These are phyloP conservation scores for Paecilomyces formosus DNA, from an alignment of 2,329 filamentous ascomycete genomes.

Conservation along the genomic window DNA sequence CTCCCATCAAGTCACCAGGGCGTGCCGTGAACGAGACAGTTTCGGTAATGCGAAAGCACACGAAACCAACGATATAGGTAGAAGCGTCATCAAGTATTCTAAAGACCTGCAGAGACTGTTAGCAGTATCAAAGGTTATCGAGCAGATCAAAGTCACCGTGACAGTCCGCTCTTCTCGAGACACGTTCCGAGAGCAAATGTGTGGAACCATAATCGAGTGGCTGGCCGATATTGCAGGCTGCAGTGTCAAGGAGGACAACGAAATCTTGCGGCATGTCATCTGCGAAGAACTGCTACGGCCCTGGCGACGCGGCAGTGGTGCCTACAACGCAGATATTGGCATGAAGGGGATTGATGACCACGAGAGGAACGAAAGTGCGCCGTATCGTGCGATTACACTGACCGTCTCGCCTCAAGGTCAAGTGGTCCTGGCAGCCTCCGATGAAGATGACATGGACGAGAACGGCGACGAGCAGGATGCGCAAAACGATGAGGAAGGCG, in stretches of 20 bases:
- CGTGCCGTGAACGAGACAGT: conserved; percentile 64
- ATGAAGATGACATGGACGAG: conserved; percentile 36
- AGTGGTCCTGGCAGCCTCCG: conserved; percentile 36
- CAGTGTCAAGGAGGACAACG: conserved; percentile 69
- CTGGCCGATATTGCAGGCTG: conserved; percentile 86
- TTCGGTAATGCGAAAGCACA: conserved; percentile 70
- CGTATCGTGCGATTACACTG: conserved; percentile 32
- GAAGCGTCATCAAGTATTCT: conserved; percentile 74
- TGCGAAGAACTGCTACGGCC: conserved; percentile 86
- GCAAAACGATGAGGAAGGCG: conserved; percentile 16
- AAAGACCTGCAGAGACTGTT: conserved; percentile 66
- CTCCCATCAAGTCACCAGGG: conserved; percentile 78
- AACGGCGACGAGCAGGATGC: conserved; percentile 20
- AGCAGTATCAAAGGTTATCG: conserved; percentile 73
- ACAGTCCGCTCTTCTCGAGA: conserved; percentile 90
- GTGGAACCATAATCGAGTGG: conserved; percentile 95
- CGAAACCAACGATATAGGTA: conserved; percentile 81
- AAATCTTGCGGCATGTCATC: conserved; percentile 70
- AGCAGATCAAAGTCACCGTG: conserved; percentile 92
- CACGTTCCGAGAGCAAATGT: conserved; percentile 97
- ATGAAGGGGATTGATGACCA: conserved; percentile 77
- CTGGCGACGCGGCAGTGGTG: conserved; percentile 81
- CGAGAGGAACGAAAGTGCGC: conserved; percentile 51
- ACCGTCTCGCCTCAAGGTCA: conserved; percentile 35
- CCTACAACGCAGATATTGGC: conserved; percentile 69